Conservation (phyloP, 495 filamentous ascomycete genomes). For the Glonium stellatum region DNA sequence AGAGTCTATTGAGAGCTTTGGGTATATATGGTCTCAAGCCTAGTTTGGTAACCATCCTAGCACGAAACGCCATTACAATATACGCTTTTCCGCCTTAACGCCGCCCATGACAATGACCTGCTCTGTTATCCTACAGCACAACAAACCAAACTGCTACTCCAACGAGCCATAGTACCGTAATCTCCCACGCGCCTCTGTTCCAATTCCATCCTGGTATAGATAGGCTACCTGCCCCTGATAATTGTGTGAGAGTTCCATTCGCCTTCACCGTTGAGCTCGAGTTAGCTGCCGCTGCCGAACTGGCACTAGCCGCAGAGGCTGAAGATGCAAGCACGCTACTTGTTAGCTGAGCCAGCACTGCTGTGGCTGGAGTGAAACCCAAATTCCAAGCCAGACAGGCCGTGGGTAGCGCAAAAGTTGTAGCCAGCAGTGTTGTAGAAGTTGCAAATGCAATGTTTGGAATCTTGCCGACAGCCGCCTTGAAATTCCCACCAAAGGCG, state of each 20-base stretch:
- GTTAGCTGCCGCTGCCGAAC: not conserved
- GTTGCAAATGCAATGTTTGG: not conserved
- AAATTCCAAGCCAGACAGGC: slow-evolving; percentile 8
- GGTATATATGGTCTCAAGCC: no score
- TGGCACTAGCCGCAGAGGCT: not conserved
- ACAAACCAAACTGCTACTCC: not conserved
- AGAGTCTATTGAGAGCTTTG: no score
- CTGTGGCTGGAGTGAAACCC: not conserved
- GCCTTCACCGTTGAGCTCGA: not conserved
- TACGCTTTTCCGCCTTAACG: not conserved
- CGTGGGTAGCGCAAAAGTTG: slow-evolving; percentile 10
- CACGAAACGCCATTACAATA: no score
- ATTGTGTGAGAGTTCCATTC: not conserved
- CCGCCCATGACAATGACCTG: not conserved
- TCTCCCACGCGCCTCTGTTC: not conserved
- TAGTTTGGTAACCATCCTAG: no score
- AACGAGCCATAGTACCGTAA: not conserved
- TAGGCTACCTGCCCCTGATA: not conserved
- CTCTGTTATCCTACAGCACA: not conserved
- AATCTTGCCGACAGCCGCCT: not conserved
- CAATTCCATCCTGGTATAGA: not conserved
- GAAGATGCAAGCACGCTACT: not conserved
- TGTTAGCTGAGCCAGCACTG: not conserved
- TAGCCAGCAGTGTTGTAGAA: slow-evolving; percentile 10
- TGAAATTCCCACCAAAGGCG: slow-evolving; percentile 13